Evolutionary conservation across 2,329 filamentous ascomycete genomes (phyloP), one percentile per base, ranked within the genome.

Genomic region (Cylindrodendrum hubeiense): DNA sequence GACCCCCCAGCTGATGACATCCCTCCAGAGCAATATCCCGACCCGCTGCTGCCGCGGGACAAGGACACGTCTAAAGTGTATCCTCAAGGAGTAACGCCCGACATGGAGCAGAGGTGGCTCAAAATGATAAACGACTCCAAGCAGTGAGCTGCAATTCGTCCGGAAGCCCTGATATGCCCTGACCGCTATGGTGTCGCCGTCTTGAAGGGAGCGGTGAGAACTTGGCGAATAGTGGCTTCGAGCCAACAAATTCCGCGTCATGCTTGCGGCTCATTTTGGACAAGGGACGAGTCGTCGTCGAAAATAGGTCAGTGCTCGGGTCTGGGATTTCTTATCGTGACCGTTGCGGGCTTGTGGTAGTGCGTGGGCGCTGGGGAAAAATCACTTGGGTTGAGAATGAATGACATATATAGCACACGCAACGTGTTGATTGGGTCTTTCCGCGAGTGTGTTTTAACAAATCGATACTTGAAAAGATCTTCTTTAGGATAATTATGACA

Each of bases 31-130:
- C 69, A 55, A 30, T 85, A 83, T 55, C 79, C 80, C 8, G 85
- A 88, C 63, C 85, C 86, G 33, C 76, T 88, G 60, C 68, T 79
- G 15, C 79, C 81, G 24, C 78, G 81, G 24, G 69, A 77, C 50
- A 69, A 74, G 3, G 60, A 78, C 4, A 74, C 73, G 62, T 67
- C 80, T 54, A 68, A 76, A 61, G 68, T 78, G 66, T 77, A 79
- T 56, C 81, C 82, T 0, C 77, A 71, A 19, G 79, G 79, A 2
- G 76, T 84, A 9, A 83, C 83, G 4, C 66, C 72, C 3, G 81
- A 83, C 65, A 77, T 77, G 61, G 84, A 86, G 71, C 71, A 75
- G 39, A 74, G 72, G 22, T 77, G 86, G 71, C 74, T 80, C 19
- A 74, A 74, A 22, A 76, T 76, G 62, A 77, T 82, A 24, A 70